Evolutionary conservation across 1,284 basidiomycete genomes (phyloP), one percentile per base, ranked within the genome.

Genomic region (Amylostereum chailletii): DNA sequence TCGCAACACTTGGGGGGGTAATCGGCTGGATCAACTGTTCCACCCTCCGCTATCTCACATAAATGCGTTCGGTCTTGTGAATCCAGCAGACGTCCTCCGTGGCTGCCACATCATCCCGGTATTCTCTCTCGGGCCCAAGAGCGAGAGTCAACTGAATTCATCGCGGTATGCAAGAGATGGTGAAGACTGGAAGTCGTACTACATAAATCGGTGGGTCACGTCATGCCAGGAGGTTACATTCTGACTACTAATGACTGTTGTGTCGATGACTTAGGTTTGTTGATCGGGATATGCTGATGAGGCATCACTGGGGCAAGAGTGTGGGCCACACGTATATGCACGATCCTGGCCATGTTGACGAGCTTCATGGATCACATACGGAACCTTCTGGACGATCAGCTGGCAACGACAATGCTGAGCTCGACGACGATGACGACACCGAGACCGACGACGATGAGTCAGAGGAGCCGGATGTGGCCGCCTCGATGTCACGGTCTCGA

Each of bases 21-120:
- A 9, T 6, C 8, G 40, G 8, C 40, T 42, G 9, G 40, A 42
- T 27, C 51, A 48, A 6, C 32, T 61, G 5, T 65, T 60, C 51
- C 47, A 61, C 0, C 40, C 53, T 19, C 49, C 52, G 8, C 31
- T 33, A 3, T 52, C 57, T 38, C 3, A 26, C 9, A 10, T 26
- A 6, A 26, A 45, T 10, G 57, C 59, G 2, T 64, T 64, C 45
- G 57, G 57, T 2, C 63, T 64, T 46, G 45, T 64, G 2, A 56
- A 61, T 37, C 62, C 59, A 0, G 30, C 36, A 0, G 34, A 50
- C n/a, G 55, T 62, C 7, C 41, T 61, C 11, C 58, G 57, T 3
- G 57, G 47, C 11, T 48, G 43, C 30, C 61, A 63, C 36, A 45
- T 64, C 2, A 57, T 62, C 5, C 62, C 60, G 2, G 51, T 47